A percentile compares a stretch with the other conserved stretches of the same genome.
Evolutionary conservation across 78 protist species (phyloP).

Genomic region (Dictyostelium firmibasis): DNA sequence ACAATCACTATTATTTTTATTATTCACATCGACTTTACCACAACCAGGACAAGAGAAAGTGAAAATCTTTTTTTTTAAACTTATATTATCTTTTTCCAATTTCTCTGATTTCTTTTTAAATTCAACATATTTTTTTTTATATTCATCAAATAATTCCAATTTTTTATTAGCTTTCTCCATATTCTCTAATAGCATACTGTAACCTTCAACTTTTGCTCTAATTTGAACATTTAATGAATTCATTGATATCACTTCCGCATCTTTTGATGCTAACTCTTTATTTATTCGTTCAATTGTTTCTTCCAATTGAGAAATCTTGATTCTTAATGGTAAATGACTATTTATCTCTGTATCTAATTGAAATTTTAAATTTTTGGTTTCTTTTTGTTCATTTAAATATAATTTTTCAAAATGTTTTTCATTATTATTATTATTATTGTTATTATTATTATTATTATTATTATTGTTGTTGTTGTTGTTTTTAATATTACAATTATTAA

Average conservation of each 20-base stretch:
- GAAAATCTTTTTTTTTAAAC: neutral
- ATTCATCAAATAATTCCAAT: neutral
- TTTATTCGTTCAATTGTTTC: neutral
- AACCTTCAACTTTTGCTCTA: neutral
- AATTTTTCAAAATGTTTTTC: neutral
- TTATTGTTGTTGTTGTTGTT: neutral
- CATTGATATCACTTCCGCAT: neutral
- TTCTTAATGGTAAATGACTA: neutral
- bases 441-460: neutral
- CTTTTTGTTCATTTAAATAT: neutral
- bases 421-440: neutral
- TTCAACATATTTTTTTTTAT: constrained; percentile 19
- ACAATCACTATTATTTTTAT: neutral
- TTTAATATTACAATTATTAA: neutral
- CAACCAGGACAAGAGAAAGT: neutral
- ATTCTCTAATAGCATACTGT: neutral
- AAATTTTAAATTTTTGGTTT: neutral
- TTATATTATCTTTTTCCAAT: neutral
- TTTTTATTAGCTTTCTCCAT: neutral
- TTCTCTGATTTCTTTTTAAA: neutral
- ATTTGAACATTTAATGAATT: neutral
- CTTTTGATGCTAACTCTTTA: neutral
- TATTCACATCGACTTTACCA: neutral
- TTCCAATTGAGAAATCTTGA: neutral
- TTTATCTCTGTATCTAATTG: constrained; percentile 18